Evolutionary conservation across 2,329 filamentous ascomycete genomes (phyloP).

Genomic region (Penicillium sp.): DNA sequence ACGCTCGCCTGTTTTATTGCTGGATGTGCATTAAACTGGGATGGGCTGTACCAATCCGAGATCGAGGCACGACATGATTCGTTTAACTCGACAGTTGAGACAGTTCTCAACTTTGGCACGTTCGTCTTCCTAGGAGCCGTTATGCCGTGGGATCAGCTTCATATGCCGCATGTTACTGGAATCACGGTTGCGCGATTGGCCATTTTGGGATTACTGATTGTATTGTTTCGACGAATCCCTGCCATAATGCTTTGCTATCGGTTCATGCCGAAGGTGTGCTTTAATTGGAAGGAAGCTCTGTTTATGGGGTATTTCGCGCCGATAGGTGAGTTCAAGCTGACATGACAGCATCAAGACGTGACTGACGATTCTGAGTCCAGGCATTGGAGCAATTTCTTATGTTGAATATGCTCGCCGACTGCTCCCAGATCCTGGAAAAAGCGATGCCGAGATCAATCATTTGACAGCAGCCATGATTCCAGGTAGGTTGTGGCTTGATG

Average conservation of each 20-base stretch:
- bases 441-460: conserved; percentile 44
- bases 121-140: conserved; percentile 62
- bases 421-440: conserved; percentile 45
- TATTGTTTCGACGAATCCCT: conserved; percentile 60
- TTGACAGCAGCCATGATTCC: conserved; percentile 45
- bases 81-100: conserved; percentile 61
- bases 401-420: conserved; percentile 50
- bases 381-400: conserved; percentile 50
- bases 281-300: conserved; percentile 59
- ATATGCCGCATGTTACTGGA: conserved; percentile 55
- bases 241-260: conserved; percentile 58
- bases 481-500: conserved; percentile 22
- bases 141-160: conserved; percentile 59
- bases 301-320: conserved; percentile 62
- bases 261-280: conserved; percentile 55
- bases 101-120: conserved; percentile 61
- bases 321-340: conserved; percentile 34
- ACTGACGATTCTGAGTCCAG: conserved; percentile 22
- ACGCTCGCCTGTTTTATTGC: conserved; percentile 64
- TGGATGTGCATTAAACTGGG: conserved; percentile 63
- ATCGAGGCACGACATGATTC: conserved; percentile 60
- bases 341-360: neutral
- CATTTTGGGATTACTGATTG: conserved; percentile 54
- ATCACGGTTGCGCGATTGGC: conserved; percentile 56
- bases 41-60: conserved; percentile 61